These are phyloP conservation scores for Sclerotinia nivalis DNA, from an alignment of 2,329 filamentous ascomycete species.

Conservation along the genomic window DNA sequence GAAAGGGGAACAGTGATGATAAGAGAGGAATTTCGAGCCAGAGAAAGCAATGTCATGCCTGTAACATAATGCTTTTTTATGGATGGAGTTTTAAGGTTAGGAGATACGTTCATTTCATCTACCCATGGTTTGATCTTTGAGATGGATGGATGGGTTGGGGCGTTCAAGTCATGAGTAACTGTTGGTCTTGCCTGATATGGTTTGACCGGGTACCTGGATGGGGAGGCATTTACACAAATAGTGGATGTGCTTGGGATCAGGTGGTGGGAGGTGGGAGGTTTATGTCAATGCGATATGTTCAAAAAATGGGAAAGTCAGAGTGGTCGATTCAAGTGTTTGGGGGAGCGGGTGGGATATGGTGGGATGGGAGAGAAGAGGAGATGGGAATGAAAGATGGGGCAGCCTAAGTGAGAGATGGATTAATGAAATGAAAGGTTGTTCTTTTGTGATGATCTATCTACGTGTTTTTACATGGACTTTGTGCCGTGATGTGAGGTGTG, in stretches of 20 bases:
- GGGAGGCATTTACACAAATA: constrained; percentile 2
- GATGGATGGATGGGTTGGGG: constrained; percentile 11
- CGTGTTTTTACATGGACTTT: not conserved
- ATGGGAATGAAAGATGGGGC: not conserved
- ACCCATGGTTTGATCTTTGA: constrained; percentile 3
- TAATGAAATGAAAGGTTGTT: constrained; percentile 14
- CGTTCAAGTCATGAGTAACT: constrained; percentile 14
- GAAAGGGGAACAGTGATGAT: not conserved
- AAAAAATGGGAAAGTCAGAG: constrained; percentile 8
- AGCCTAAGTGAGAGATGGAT: constrained; percentile 2
- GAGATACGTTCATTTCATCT: constrained; percentile 12
- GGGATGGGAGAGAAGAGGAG: not conserved
- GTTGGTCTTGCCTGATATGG: constrained; percentile 11
- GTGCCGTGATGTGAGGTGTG: not conserved
- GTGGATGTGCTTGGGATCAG: constrained; percentile 13
- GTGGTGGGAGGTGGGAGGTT: not conserved
- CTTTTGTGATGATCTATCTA: not conserved
- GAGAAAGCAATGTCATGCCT: constrained; percentile 11
- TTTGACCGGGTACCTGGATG: not conserved
- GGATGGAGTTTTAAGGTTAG: constrained; percentile 16
- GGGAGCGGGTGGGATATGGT: not conserved
- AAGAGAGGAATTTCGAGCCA: not conserved
- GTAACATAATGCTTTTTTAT: constrained; percentile 16
- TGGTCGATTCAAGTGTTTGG: constrained; percentile 5
- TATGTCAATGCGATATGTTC: not conserved